Evolutionary conservation across 768 basidiomycete genomes (phyloP), one percentile per base, ranked within the genome.

Genomic region (Pleurotus pulmonarius): DNA sequence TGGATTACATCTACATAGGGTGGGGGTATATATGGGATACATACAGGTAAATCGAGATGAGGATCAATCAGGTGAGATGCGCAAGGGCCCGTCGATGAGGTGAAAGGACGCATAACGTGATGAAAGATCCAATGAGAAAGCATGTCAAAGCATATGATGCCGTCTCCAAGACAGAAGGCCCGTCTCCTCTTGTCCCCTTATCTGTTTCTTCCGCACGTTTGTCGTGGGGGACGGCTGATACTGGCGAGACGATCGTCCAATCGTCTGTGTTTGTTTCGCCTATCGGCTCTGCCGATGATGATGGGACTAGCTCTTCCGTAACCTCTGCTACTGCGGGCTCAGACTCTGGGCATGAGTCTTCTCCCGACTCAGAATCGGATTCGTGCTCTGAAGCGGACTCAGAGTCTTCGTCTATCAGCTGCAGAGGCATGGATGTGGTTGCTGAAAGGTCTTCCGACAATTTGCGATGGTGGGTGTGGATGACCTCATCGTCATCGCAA

Each of bases 71-170:
- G 47, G 59, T 67, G 59, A 34, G 76, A 70, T 60, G 65, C 47
- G 29, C 29, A 37, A 83, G 70, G 25, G 78, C 75, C 55, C 81
- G 72, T 56, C 76, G 70, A 59, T 79, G 80, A 37, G 72, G 72
- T 24, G 75, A 76, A 56, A 81, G 60, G 58, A 81, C 66, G 60
- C 75, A 83, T 26, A 84, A 69, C 16, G 83, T 77, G 61, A 83
- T 71, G 60, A 83, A 79, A 22, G 83, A 75, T 43, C 83, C 83
- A 46, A 83, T 68, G 48, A 88, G 70, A 62, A 88, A 82, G 38
- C 86, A 86, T 18, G 85, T 78, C 55, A 82, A 65, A 51, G 80
- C 67, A 62, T 75, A 77, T 47, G 79, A 80, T 51, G 78, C 76
- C 46, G 74, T 71, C 58, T 68, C 61, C 40, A 60, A 18, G 3